A percentile compares a stretch with the other conserved stretches of the same genome.
Evolutionary conservation across 441 rosid species (phyloP).

Genomic region (Syzygium malaccense): DNA sequence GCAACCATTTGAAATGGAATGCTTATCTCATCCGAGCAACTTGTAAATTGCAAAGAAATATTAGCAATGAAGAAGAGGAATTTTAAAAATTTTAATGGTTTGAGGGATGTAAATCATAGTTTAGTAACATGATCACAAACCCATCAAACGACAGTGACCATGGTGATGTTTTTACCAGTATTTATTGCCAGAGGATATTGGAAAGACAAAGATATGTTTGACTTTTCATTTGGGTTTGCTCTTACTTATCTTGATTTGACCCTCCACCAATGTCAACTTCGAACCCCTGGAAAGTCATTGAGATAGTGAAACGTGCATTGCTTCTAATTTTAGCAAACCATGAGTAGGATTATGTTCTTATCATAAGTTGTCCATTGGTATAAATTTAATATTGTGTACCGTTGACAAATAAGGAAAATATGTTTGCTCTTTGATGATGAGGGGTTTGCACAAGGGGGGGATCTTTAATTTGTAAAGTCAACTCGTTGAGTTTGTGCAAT

Average conservation of each 20-base stretch:
- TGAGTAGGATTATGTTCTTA: not conserved
- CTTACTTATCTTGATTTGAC: not conserved
- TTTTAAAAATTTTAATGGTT: not conserved
- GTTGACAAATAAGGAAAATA: no score
- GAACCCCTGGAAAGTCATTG: not conserved
- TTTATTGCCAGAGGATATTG: not conserved
- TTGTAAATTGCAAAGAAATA: no score
- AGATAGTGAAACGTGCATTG: not conserved
- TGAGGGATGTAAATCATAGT: not conserved
- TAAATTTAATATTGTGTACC: no score
- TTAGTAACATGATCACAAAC: not conserved
- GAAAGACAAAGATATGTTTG: not conserved
- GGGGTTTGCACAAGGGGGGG: not conserved
- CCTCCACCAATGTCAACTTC: not conserved
- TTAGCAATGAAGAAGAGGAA: no score
- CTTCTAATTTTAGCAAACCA: not conserved
- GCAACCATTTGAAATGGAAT: not conserved
- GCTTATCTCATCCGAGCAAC: no score
- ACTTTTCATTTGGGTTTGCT: not conserved
- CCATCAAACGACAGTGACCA: not conserved
- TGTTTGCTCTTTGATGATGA: not conserved
- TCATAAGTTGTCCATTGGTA: no score
- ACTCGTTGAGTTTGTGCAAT: not conserved
- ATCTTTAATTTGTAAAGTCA: not conserved
- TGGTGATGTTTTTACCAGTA: not conserved